Percentiles rank a stretch among this genome's conserved stretches.
Evolutionary conservation across 208 protist genomes (phyloP).

Genomic region (Acanthamoeba culbertsoni): DNA sequence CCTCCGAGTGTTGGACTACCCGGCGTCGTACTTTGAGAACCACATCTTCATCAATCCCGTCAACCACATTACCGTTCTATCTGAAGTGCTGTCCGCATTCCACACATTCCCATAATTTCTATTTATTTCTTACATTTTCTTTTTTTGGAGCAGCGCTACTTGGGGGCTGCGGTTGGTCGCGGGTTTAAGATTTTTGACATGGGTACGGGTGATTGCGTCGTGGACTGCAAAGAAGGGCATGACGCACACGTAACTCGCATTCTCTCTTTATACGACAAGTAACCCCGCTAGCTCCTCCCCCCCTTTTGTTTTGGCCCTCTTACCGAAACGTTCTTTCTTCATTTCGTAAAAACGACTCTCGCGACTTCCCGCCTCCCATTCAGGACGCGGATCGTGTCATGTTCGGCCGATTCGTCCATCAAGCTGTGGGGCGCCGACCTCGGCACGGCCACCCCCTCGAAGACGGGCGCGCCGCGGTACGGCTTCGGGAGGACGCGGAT

Average conservation of each 20-base stretch:
- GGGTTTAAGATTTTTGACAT: slow-evolving; percentile 52
- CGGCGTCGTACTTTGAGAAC: slow-evolving; percentile 13
- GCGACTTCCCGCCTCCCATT: background rate
- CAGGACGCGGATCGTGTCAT: slow-evolving; percentile 47
- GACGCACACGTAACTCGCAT: slow-evolving; percentile 17
- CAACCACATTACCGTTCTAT: background rate
- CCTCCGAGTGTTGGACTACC: background rate
- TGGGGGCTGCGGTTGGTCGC: background rate
- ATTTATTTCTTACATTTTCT: background rate
- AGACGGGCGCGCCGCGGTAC: background rate
- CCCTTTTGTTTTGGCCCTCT: background rate
- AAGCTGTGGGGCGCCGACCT: slow-evolving; percentile 25
- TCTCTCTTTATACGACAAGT: slow-evolving; percentile 28
- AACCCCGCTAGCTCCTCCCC: background rate
- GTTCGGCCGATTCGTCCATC: slow-evolving; percentile 36
- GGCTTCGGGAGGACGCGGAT: background rate
- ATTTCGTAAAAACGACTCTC: no score
- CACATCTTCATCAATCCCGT: slow-evolving; percentile 6
- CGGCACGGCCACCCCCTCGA: background rate
- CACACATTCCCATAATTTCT: background rate
- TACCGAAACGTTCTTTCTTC: no score
- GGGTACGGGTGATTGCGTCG: background rate
- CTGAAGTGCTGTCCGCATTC: slow-evolving; percentile 1
- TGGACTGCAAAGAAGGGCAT: slow-evolving; percentile 7
- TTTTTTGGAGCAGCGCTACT: background rate